Conservation (phyloP, 192 early-diverging fungal species). For the Entomortierella chlamydospora region DNA sequence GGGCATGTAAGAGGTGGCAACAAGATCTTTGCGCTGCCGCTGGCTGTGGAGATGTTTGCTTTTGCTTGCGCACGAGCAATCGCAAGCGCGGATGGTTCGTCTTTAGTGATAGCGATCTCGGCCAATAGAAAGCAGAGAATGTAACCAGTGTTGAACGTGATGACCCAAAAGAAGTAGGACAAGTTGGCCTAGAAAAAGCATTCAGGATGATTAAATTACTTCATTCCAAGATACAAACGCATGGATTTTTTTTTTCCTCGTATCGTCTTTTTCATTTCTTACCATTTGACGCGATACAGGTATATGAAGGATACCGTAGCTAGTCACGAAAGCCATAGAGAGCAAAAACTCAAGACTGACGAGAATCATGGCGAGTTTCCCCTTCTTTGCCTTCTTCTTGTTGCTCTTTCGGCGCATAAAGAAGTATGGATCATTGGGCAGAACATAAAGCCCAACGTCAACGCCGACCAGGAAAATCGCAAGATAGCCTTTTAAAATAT, state of each 20-base stretch:
- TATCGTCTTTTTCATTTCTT: conserved; percentile 17
- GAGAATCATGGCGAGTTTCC: conserved; percentile 58
- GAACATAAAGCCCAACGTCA: conserved; percentile 76
- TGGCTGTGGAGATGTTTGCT: conserved; percentile 54
- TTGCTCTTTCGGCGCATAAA: conserved; percentile 50
- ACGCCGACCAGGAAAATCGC: conserved; percentile 84
- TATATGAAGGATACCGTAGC: conserved; percentile 65
- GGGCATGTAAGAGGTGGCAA: conserved; percentile 63
- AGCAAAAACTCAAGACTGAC: conserved; percentile 57
- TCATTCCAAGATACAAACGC: background rate
- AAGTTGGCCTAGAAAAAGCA: conserved; percentile 65
- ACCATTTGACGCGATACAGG: conserved; percentile 80
- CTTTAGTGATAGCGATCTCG: conserved; percentile 55
- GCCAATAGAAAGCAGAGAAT: conserved; percentile 71
- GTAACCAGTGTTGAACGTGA: conserved; percentile 73
- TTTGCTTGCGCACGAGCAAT: conserved; percentile 41
- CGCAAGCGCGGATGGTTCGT: conserved; percentile 34
- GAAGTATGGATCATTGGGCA: conserved; percentile 56
- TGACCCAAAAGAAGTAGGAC: conserved; percentile 84
- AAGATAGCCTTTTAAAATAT: conserved; percentile 72
- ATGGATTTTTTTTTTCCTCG: background rate
- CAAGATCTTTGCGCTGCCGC: conserved; percentile 57
- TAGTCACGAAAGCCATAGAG: conserved; percentile 58
- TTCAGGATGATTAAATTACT: background rate
- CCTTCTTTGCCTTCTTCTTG: conserved; percentile 56